Evolutionary conservation across 164 flowering plant genomes (phyloP).

Genomic region (Akebia trifoliata): DNA sequence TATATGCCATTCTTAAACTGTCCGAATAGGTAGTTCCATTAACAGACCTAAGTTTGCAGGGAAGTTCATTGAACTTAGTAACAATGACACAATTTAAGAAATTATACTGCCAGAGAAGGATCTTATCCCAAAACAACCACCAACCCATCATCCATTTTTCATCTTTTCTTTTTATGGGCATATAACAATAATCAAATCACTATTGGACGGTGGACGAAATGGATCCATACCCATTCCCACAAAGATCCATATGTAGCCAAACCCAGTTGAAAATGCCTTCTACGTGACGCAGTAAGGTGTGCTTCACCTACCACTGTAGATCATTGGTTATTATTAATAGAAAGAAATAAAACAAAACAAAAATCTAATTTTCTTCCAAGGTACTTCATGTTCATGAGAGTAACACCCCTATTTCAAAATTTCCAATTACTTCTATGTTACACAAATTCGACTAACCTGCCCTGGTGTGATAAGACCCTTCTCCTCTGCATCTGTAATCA

Average conservation of each 20-base stretch:
- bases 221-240: neutral
- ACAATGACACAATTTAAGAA: neutral
- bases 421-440: neutral
- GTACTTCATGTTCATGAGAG: neutral
- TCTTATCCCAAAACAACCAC: neutral
- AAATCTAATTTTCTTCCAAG: neutral
- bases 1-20: neutral
- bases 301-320: neutral
- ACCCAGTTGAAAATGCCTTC: neutral
- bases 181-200: neutral
- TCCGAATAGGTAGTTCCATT: neutral
- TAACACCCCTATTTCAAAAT: neutral
- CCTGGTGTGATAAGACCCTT: constrained; percentile 81
- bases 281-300: neutral
- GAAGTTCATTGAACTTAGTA: neutral
- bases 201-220: neutral
- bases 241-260: neutral
- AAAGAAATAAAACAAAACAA: neutral
- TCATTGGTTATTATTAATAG: neutral
- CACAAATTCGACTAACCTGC: constrained; percentile 37
- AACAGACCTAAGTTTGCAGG: neutral
- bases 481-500: constrained; percentile 86
- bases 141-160: neutral
- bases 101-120: neutral
- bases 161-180: neutral